Base-by-base conservation (phyloP, 1,139 yeast species). In the Citeromyces siamensis region DNA sequence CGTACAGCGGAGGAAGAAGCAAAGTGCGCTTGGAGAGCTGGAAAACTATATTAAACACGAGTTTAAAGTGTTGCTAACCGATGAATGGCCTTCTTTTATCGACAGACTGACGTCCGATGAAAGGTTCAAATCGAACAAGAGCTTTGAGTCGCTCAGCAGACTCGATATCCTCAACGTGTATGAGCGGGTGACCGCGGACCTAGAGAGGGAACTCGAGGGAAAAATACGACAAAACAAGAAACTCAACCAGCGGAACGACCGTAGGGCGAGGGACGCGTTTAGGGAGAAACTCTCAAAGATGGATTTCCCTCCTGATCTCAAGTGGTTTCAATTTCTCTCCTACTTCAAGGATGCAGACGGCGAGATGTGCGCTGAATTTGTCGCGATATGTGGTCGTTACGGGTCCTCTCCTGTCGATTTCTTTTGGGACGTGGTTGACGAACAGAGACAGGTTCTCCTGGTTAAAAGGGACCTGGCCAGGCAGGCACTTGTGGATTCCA, bases 391-490 rank as follows among this genome's bases (percentile, higher is more conserved):
- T 42, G 95, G 94, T 0, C 67, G 88, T 41, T 66, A 73, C 33
- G 96, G 96, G 0, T 85, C 96, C 0, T 66, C 76, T 1, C 82
- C 95, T 0, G 51, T 80, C 27, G 95, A 86, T 42, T 57, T 84
- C 33, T 84, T 82, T 48, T 71, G 85, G 74, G 95, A 88, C 52
- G 52, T 70, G 1, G 67, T 80, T 2, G 88, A 81, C 46, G 79
- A 72, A 38, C 73, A 75, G 47, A 66, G 67, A 23, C 71, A 76
- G 40, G 51, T 64, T 3, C 50, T 81, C 34, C 69, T 68, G 43
- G 71, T 75, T 17, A 74, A 76, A 48, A 70, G 71, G 39, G 85
- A 79, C 39, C 53, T 77, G 35, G 69, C 76, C 1, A 68, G 68
- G 35, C 75, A 69, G 42, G 55, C 71, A 3, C 43, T 82, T 20